A percentile compares a stretch with the other conserved stretches of the same genome.
phyloP scores from a whole-genome alignment of 768 basidiomycete species.

The Phylloporus sp. region DNA sequence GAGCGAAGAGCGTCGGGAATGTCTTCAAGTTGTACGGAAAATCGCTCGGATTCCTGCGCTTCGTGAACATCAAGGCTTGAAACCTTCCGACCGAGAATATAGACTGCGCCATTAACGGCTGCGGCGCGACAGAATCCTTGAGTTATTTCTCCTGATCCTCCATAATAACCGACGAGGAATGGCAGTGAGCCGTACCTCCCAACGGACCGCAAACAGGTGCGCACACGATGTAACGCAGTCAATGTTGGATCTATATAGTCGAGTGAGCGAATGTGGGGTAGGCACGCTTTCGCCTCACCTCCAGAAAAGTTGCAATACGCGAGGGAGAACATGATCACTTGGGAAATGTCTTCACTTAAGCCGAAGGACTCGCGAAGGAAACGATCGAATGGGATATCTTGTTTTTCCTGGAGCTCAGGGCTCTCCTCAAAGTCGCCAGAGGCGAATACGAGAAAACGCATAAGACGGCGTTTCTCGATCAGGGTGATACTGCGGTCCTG shows the following conservation, averaged over 20 bases:
- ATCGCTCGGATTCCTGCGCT: conserved; percentile 22
- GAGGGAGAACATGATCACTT: conserved; percentile 71
- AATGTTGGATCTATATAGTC: conserved; percentile 55
- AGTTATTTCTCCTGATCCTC: conserved; percentile 85
- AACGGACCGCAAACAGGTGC: conserved; percentile 68
- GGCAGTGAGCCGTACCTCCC: conserved; percentile 87
- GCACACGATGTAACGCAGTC: conserved; percentile 64
- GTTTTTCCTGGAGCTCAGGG: conserved; percentile 54
- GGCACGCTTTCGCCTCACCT: conserved; percentile 41
- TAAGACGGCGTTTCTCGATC: conserved; percentile 83
- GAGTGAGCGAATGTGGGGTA: conserved; percentile 4
- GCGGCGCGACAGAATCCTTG: conserved; percentile 89
- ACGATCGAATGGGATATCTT: conserved; percentile 51
- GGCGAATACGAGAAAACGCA: conserved; percentile 88
- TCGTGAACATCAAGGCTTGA: conserved; percentile 30
- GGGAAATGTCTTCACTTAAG: conserved; percentile 52
- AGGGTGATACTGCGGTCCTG: conserved; percentile 73
- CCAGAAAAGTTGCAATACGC: conserved; percentile 59
- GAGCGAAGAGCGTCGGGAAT: conserved; percentile 57
- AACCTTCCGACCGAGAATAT: conserved; percentile 57
- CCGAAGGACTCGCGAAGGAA: conserved; percentile 66
- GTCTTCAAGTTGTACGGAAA: conserved; percentile 51
- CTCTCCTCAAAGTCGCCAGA: conserved; percentile 67
- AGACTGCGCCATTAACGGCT: conserved; percentile 75
- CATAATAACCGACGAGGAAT: conserved; percentile 94